Percentiles rank a stretch among this genome's conserved stretches.
Evolutionary conservation across 2,329 filamentous ascomycete species (phyloP).

Genomic region (Chaetomium sp.): DNA sequence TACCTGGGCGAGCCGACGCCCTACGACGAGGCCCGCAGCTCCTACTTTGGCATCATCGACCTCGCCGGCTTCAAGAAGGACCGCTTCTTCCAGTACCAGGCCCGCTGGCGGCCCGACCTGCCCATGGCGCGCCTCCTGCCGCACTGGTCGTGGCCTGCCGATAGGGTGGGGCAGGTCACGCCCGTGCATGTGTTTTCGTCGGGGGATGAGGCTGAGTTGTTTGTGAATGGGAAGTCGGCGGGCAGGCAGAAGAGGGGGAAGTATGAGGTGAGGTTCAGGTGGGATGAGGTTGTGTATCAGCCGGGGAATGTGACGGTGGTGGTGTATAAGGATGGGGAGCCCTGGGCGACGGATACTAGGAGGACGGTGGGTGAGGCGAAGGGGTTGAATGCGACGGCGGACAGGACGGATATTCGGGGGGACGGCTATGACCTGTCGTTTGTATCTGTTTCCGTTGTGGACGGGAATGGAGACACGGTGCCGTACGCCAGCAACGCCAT

Average conservation of each 20-base stretch:
- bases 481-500: conserved; percentile 47
- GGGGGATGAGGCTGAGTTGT: conserved; percentile 57
- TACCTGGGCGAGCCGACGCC: conserved; percentile 42
- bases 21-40: conserved; percentile 53
- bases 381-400: conserved; percentile 44
- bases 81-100: conserved; percentile 57
- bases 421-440: conserved; percentile 53
- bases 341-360: conserved; percentile 49
- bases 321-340: conserved; percentile 49
- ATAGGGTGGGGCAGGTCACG: conserved; percentile 49
- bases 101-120: conserved; percentile 54
- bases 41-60: conserved; percentile 60
- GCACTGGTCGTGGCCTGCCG: conserved; percentile 58
- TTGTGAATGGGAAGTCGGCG: conserved; percentile 52
- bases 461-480: conserved; percentile 48
- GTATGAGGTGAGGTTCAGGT: conserved; percentile 53
- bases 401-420: conserved; percentile 41
- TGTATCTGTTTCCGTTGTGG: conserved; percentile 49
- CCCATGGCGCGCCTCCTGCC: conserved; percentile 56
- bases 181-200: conserved; percentile 58
- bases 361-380: conserved; percentile 47
- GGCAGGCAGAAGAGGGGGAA: conserved; percentile 44
- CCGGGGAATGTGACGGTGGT: conserved; percentile 52
- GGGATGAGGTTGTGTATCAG: conserved; percentile 53
- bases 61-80: conserved; percentile 61